These are phyloP conservation scores for Simplicillium sp. DNA, from an alignment of 2,329 filamentous ascomycete genomes.

Conservation along the genomic window DNA sequence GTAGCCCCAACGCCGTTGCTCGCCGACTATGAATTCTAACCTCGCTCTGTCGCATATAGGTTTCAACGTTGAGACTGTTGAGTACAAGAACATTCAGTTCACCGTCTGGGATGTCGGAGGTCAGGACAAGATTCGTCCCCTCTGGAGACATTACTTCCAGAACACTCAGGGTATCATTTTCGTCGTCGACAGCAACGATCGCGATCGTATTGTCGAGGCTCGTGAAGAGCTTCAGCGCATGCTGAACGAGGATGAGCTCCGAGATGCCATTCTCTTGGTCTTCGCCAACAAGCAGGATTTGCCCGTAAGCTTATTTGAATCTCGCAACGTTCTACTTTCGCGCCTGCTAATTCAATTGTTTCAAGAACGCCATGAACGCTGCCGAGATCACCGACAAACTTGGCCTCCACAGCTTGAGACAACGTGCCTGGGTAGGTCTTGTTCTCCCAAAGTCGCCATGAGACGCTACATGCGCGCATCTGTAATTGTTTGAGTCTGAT, in stretches of 20 bases:
- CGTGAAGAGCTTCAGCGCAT: conserved; percentile 95
- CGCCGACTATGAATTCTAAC: conserved; percentile 12
- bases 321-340: conserved; percentile 3
- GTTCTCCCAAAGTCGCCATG: not conserved
- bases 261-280: conserved; percentile 90
- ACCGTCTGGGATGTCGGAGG: conserved; percentile 99
- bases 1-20: not conserved
- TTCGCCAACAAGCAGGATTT: conserved; percentile 99
- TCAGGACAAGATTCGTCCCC: conserved; percentile 98
- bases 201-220: conserved; percentile 94
- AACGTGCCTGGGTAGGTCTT: conserved; percentile 89
- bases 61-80: conserved; percentile 99
- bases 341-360: conserved; percentile 10
- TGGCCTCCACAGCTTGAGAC: conserved; percentile 96
- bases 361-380: conserved; percentile 96
- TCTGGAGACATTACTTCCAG: conserved; percentile 99
- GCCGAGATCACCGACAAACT: conserved; percentile 99
- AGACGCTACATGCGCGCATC: not conserved
- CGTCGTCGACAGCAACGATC: conserved; percentile 98
- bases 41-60: conserved; percentile 36
- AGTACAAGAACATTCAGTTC: conserved; percentile 99
- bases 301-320: conserved; percentile 54
- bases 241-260: conserved; percentile 97
- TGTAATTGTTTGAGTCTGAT: too few species aligned
- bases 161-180: conserved; percentile 99